A percentile compares a stretch with the other conserved stretches of the same genome.
Conservation (phyloP, 768 basidiomycete genomes). For the Phaffia australis region DNA sequence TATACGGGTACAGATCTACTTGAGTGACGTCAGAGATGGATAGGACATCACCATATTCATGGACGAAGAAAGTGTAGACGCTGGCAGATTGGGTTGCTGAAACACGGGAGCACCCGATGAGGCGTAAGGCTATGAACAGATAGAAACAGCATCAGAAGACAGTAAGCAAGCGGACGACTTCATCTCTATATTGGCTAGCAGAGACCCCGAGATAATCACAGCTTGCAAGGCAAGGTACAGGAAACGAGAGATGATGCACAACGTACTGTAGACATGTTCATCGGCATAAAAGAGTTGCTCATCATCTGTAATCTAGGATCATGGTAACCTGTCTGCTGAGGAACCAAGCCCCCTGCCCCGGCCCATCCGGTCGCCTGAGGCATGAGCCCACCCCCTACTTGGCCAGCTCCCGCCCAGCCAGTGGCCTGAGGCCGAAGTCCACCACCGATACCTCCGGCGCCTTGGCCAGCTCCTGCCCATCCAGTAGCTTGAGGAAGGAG, state of each 20-base stretch:
- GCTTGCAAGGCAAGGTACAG: constrained; percentile 13
- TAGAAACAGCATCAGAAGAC: neutral
- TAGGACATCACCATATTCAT: constrained; percentile 33
- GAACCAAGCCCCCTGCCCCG: constrained; percentile 47
- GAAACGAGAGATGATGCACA: neutral
- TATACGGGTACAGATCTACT: neutral
- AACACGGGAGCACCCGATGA: constrained; percentile 50
- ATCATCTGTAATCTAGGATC: constrained; percentile 77
- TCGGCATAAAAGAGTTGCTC: constrained; percentile 83
- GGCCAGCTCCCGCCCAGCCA: constrained; percentile 14
- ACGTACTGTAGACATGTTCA: constrained; percentile 37
- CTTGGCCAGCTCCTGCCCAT: constrained; percentile 20
- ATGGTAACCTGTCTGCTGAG: constrained; percentile 56
- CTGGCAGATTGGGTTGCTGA: constrained; percentile 43
- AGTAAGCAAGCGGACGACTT: constrained; percentile 19
- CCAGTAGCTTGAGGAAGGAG: constrained; percentile 21
- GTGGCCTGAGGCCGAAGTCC: constrained; percentile 23
- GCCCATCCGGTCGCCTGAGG: constrained; percentile 50
- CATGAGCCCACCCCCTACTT: constrained; percentile 36
- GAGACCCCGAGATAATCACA: constrained; percentile 4
- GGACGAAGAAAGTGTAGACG: constrained; percentile 59
- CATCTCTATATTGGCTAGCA: neutral
- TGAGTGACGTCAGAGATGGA: neutral
- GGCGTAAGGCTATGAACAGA: constrained; percentile 32
- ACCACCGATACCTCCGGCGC: constrained; percentile 17